phyloP scores from a whole-genome alignment of 208 protist genomes.

The Leishmania tropica region DNA sequence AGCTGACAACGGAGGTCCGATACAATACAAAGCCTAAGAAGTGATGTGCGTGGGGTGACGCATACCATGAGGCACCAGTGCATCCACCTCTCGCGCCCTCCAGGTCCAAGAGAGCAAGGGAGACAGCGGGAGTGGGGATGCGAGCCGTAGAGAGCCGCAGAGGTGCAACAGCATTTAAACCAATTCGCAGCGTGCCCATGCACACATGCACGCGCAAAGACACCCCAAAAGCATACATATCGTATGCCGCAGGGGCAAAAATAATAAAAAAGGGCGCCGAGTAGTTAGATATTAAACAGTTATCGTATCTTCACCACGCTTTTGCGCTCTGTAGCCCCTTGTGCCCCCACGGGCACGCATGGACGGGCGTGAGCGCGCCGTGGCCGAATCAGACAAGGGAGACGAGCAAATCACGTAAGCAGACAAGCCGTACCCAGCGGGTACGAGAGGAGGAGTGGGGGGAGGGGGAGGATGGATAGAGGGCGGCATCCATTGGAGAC shows the following conservation, averaged over 20 bases:
- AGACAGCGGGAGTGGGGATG: not conserved
- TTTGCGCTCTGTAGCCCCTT: not conserved
- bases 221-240: not conserved
- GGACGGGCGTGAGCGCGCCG: not conserved
- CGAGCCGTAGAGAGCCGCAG: not conserved
- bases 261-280: not conserved
- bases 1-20: not conserved
- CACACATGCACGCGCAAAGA: not conserved
- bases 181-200: not conserved
- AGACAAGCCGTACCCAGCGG: not conserved
- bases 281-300: constrained; percentile 1
- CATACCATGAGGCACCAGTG: not conserved
- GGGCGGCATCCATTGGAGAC: not conserved
- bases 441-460: not conserved
- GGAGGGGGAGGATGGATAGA: not conserved
- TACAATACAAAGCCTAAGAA: not conserved
- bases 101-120: not conserved
- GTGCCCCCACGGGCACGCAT: not conserved
- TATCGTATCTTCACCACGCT: not conserved
- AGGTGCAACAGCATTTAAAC: not conserved
- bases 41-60: not conserved
- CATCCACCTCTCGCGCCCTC: not conserved
- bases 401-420: not conserved
- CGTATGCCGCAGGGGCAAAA: not conserved
- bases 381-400: not conserved